phyloP scores from a whole-genome alignment of 495 filamentous ascomycete species.

The Hypomontagnella monticulosa region DNA sequence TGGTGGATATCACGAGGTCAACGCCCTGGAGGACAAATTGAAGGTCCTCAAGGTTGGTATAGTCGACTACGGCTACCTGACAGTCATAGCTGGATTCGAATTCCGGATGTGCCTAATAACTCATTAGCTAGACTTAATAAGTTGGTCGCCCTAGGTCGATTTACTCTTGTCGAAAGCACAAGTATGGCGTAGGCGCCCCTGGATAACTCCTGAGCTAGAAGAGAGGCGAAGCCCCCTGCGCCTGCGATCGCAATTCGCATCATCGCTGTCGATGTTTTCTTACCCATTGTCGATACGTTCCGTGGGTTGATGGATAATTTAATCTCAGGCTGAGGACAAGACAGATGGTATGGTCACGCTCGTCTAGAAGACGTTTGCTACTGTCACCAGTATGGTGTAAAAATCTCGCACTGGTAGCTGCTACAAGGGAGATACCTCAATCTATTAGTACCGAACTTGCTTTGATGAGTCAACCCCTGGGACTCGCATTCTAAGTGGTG shows the following conservation, averaged over 20 bases:
- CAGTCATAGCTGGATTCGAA: conserved; percentile 59
- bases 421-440: conserved; percentile 37
- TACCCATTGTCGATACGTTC: conserved; percentile 48
- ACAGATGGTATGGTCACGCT: conserved; percentile 24
- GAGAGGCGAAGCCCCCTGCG: conserved; percentile 71
- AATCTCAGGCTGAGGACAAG: conserved; percentile 7
- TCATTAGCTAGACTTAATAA: conserved; percentile 39
- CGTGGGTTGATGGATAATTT: conserved; percentile 21
- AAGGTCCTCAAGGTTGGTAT: conserved; percentile 63
- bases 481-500: conserved; percentile 37
- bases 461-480: conserved; percentile 44
- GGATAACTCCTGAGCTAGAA: conserved; percentile 68
- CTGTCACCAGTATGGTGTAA: conserved; percentile 30
- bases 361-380: conserved; percentile 14
- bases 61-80: conserved; percentile 72
- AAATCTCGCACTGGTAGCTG: conserved; percentile 36
- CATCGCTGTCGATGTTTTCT: conserved; percentile 51
- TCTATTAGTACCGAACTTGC: conserved; percentile 34
- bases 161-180: conserved; percentile 71
- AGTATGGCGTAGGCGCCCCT: conserved; percentile 71
- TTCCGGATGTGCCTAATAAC: conserved; percentile 51
- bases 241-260: conserved; percentile 81
- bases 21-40: conserved; percentile 71
- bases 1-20: conserved; percentile 80
- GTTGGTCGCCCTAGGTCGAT: conserved; percentile 20